phyloP scores from a whole-genome alignment of 805 yeast genomes.

The Teunomyces kruisii region DNA sequence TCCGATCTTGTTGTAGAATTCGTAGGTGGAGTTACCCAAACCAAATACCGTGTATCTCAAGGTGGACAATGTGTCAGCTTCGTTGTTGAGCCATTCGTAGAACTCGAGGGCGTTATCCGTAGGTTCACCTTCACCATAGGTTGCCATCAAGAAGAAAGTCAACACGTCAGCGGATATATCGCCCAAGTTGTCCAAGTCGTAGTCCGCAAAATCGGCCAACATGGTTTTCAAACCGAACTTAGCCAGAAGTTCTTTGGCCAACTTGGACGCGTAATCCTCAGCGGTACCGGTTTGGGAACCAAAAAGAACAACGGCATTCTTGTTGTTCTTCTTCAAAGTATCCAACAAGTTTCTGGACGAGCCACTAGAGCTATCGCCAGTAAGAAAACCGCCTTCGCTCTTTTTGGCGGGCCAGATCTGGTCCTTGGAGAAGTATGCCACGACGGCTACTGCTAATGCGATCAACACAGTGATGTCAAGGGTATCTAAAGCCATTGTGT shows the following conservation, averaged over 20 bases:
- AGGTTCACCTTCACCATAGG: conserved; percentile 98
- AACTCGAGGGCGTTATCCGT: conserved; percentile 91
- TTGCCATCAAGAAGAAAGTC: conserved; percentile 71
- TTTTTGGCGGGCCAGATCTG: conserved; percentile 35
- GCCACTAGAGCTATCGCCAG: conserved; percentile 33
- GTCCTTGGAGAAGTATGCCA: conserved; percentile 69
- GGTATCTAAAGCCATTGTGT: conserved; percentile 60
- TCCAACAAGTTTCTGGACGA: conserved; percentile 58
- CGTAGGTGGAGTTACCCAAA: conserved; percentile 92
- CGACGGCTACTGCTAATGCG: conserved; percentile 63
- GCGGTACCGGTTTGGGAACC: conserved; percentile 99
- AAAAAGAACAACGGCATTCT: conserved; percentile 76
- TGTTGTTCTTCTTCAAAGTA: conserved; percentile 57
- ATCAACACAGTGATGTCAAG: conserved; percentile 69
- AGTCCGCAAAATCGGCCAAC: conserved; percentile 86
- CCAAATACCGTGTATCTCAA: conserved; percentile 80
- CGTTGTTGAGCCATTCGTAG: conserved; percentile 62
- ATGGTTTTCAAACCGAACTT: conserved; percentile 79
- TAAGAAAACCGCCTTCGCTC: conserved; percentile 20
- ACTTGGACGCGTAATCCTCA: conserved; percentile 90
- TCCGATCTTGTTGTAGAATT: conserved; percentile 83
- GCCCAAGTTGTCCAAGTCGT: conserved; percentile 76
- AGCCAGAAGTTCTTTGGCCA: conserved; percentile 83
- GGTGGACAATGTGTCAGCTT: conserved; percentile 51
- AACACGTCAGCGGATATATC: conserved; percentile 60